These are phyloP conservation scores for Hypoxylon intermedium DNA, from an alignment of 495 filamentous ascomycete genomes.

Conservation along the genomic window DNA sequence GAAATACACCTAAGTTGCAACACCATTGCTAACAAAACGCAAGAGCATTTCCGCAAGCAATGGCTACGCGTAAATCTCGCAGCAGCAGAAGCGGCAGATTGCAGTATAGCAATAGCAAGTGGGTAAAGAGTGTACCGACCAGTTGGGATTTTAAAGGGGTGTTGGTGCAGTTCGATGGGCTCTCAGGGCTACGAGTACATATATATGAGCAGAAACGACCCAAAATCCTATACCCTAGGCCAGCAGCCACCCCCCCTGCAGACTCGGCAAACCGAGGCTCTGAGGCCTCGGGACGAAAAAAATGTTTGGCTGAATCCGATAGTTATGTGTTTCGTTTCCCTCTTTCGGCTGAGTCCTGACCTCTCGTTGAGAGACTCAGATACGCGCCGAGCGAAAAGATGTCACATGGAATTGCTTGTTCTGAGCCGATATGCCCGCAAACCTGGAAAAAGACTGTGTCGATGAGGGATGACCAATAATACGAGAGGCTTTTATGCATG, in stretches of 20 bases:
- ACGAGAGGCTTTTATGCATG: conserved; percentile 23
- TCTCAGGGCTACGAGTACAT: conserved; percentile 2
- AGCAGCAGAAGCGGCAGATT: background rate
- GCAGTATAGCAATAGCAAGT: too few relatives aligned
- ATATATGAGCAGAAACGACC: conserved; percentile 1
- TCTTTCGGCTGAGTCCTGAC: background rate
- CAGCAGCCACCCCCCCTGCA: background rate
- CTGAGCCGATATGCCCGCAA: background rate
- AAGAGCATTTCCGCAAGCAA: background rate
- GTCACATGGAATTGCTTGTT: conserved; percentile 11
- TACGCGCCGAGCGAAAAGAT: conserved; percentile 11
- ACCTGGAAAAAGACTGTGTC: background rate
- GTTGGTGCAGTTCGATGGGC: background rate
- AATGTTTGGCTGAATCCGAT: conserved; percentile 3
- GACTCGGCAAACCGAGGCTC: conserved; percentile 26
- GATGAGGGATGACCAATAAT: background rate
- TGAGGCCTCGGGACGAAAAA: conserved; percentile 7
- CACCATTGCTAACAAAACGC: too few relatives aligned
- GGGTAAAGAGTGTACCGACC: background rate
- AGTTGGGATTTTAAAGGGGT: background rate
- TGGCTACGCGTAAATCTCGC: background rate
- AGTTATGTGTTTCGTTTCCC: too few relatives aligned
- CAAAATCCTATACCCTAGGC: background rate
- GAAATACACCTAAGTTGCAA: too few relatives aligned
- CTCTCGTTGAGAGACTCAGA: background rate